These are phyloP conservation scores for Rhizophora apiculata DNA, from an alignment of 345 rosid species.

Conservation along the genomic window DNA sequence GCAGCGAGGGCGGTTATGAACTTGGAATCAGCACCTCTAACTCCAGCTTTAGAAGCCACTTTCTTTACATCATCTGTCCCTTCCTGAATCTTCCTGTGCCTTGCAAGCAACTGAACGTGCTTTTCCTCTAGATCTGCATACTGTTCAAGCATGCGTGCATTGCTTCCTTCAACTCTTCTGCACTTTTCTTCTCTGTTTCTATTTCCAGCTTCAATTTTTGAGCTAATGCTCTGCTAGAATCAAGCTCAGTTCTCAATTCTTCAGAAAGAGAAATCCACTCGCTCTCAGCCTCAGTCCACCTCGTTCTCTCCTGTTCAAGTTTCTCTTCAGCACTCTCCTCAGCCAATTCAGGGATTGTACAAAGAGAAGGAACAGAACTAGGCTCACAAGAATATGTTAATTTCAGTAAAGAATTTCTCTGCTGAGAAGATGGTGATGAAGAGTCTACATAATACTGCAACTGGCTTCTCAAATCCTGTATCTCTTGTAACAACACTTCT, in stretches of 20 bases:
- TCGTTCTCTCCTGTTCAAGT: constrained; percentile 55
- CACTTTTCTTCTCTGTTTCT: constrained; percentile 74
- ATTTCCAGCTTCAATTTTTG: constrained; percentile 69
- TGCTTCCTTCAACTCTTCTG: constrained; percentile 82
- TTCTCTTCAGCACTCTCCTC: constrained; percentile 56
- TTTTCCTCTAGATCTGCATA: constrained; percentile 95
- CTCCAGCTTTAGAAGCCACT: constrained; percentile 90
- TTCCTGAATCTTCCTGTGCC: constrained; percentile 82
- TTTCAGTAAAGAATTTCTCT: constrained; percentile 46
- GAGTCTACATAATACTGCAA: constrained; percentile 71
- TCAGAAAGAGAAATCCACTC: constrained; percentile 89
- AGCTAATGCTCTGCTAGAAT: constrained; percentile 48
- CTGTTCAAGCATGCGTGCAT: constrained; percentile 94
- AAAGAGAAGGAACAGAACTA: constrained; percentile 38
- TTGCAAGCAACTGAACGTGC: constrained; percentile 82
- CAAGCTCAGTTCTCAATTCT: constrained; percentile 78
- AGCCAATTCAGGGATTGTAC: constrained; percentile 51
- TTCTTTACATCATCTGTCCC: constrained; percentile 91
- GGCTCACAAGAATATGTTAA: constrained; percentile 61
- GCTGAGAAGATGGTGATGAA: constrained; percentile 47
- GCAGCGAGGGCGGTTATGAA: constrained; percentile 91
- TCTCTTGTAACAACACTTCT: constrained; percentile 87
- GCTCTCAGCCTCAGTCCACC: constrained; percentile 81
- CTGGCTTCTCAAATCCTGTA: constrained; percentile 83
- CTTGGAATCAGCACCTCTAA: constrained; percentile 86